A percentile compares a stretch with the other conserved stretches of the same genome.
Evolutionary conservation across 768 basidiomycete species (phyloP).

Genomic region (Mycena kentingensis): DNA sequence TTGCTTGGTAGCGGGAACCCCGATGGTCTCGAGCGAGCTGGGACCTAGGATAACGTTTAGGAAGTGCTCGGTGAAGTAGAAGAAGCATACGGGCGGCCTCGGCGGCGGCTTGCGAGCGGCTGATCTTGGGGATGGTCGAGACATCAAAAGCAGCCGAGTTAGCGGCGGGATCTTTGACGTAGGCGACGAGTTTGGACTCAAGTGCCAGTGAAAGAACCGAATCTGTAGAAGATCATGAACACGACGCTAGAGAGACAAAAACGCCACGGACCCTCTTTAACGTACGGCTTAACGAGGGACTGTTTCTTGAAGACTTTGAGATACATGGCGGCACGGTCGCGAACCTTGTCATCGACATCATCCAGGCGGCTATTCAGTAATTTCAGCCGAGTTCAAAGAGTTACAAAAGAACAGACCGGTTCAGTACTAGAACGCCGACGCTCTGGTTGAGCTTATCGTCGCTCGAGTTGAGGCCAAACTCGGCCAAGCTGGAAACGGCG

Average conservation of each 20-base stretch:
- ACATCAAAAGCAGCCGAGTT: slow-evolving; percentile 76
- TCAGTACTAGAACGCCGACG: slow-evolving; percentile 83
- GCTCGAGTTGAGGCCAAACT: slow-evolving; percentile 89
- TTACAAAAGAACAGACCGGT: slow-evolving; percentile 52
- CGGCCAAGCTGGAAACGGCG: slow-evolving; percentile 91
- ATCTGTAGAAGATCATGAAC: slow-evolving; percentile 49
- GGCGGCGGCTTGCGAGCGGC: slow-evolving; percentile 86
- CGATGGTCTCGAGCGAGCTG: slow-evolving; percentile 83
- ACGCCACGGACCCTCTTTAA: slow-evolving; percentile 78
- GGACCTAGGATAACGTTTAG: slow-evolving; percentile 48
- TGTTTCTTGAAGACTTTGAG: slow-evolving; percentile 81
- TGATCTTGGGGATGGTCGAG: slow-evolving; percentile 88
- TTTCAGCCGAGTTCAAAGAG: slow-evolving; percentile 6
- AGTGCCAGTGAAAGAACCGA: slow-evolving; percentile 93
- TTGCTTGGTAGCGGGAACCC: slow-evolving; percentile 65
- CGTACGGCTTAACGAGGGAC: slow-evolving; percentile 77
- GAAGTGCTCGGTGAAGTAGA: neutral
- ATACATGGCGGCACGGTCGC: slow-evolving; percentile 96
- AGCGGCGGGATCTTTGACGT: slow-evolving; percentile 82
- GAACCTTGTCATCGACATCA: slow-evolving; percentile 98
- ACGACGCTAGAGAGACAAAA: neutral
- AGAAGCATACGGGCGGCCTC: slow-evolving; percentile 75
- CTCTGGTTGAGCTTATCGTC: slow-evolving; percentile 82
- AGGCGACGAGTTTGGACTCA: slow-evolving; percentile 90
- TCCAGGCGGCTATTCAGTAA: slow-evolving; percentile 74